A percentile compares a stretch with the other conserved stretches of the same genome.
Conservation (phyloP, 768 basidiomycete genomes). For the Boletus tylopilopsis region DNA sequence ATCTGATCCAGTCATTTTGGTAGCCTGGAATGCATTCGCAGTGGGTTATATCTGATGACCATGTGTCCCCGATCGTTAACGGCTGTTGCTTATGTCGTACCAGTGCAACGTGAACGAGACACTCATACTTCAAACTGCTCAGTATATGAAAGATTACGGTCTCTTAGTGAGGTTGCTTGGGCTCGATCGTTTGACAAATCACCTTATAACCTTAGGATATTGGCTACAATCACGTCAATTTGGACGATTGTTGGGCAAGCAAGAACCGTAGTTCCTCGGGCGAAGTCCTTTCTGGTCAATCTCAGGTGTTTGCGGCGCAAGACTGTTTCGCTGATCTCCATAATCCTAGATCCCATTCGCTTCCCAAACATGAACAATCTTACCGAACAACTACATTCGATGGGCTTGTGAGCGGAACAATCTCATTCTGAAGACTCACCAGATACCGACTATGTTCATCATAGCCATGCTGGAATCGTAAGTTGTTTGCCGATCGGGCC, state of each 20-base stretch:
- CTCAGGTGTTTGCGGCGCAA: not conserved
- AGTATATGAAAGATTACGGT: slow-evolving; percentile 49
- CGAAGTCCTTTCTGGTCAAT: slow-evolving; percentile 51
- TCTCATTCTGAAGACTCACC: not conserved
- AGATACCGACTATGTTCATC: slow-evolving; percentile 6
- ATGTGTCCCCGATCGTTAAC: not conserved
- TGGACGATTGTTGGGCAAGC: slow-evolving; percentile 64
- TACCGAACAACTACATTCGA: slow-evolving; percentile 48
- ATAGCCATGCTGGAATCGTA: slow-evolving; percentile 60
- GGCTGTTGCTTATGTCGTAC: not conserved
- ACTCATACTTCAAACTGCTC: slow-evolving; percentile 46
- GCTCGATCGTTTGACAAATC: not conserved
- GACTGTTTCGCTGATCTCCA: not conserved
- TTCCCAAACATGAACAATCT: slow-evolving; percentile 57
- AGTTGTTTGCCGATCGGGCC: slow-evolving; percentile 13
- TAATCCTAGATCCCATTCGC: slow-evolving; percentile 39
- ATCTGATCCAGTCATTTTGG: slow-evolving; percentile 3
- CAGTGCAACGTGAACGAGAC: slow-evolving; percentile 58
- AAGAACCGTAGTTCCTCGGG: slow-evolving; percentile 49
- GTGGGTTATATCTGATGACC: slow-evolving; percentile 31
- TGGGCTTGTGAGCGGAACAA: slow-evolving; percentile 48
- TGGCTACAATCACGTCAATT: slow-evolving; percentile 56
- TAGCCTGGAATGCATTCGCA: slow-evolving; percentile 67
- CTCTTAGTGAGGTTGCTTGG: slow-evolving; percentile 36
- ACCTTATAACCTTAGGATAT: slow-evolving; percentile 36